A percentile compares a stretch with the other conserved stretches of the same genome.
phyloP scores from a whole-genome alignment of 257 asterid species.

The Leonotis leonurus region DNA sequence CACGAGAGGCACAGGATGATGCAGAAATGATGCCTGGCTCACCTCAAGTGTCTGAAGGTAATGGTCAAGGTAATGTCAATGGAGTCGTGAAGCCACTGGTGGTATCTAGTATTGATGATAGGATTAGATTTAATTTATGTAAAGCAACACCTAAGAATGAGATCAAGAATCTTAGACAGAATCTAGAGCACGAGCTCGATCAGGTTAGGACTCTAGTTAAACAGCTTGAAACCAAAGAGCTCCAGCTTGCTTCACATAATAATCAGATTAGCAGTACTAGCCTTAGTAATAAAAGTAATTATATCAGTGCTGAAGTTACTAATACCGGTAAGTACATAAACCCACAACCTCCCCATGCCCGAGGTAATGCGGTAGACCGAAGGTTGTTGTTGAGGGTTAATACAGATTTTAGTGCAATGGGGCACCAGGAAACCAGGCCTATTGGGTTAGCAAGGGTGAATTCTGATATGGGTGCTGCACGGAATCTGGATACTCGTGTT shows the following conservation, averaged over 20 bases:
- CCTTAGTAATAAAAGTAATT: slow-evolving; percentile 27
- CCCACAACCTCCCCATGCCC: slow-evolving; percentile 32
- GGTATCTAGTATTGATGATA: slow-evolving; percentile 49
- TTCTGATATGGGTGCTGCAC: slow-evolving; percentile 45
- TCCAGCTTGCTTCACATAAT: slow-evolving; percentile 38
- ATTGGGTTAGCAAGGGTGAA: slow-evolving; percentile 34
- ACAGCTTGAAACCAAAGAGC: slow-evolving; percentile 54
- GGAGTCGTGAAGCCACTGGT: slow-evolving; percentile 35
- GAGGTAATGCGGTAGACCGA: slow-evolving; percentile 22
- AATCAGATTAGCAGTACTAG: slow-evolving; percentile 24
- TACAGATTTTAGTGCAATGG: slow-evolving; percentile 33
- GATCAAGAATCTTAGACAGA: slow-evolving; percentile 42
- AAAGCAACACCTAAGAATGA: slow-evolving; percentile 42
- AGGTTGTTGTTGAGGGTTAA: slow-evolving; percentile 48
- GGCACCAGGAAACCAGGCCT: slow-evolving; percentile 28
- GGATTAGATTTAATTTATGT: slow-evolving; percentile 45
- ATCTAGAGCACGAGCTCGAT: slow-evolving; percentile 53
- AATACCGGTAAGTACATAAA: slow-evolving; percentile 29
- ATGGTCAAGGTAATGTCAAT: slow-evolving; percentile 12
- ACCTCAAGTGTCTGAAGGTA: slow-evolving; percentile 14
- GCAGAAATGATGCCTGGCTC: slow-evolving; percentile 12
- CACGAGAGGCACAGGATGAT: slow-evolving; percentile 7
- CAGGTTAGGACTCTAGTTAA: slow-evolving; percentile 42
- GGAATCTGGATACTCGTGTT: slow-evolving; percentile 44
- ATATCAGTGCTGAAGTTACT: slow-evolving; percentile 30